Conservation (phyloP, 1,139 yeast species). For the Waltiozyma sp. region DNA sequence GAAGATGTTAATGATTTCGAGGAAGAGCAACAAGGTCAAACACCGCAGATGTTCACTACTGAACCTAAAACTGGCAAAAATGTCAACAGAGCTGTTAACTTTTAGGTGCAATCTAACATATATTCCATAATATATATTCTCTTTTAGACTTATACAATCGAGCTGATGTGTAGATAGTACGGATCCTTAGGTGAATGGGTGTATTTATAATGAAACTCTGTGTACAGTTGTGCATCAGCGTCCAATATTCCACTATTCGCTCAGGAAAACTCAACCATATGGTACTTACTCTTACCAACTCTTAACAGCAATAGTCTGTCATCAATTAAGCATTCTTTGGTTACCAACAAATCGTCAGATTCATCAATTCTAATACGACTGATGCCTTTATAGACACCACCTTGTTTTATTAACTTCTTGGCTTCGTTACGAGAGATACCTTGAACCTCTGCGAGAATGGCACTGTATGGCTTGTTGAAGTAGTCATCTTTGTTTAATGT, state of each 20-base stretch:
- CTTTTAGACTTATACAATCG: too few relatives aligned
- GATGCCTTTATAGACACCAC: slow-evolving; percentile 65
- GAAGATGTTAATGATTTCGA: slow-evolving; percentile 9
- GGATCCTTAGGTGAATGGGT: neutral
- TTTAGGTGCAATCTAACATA: slow-evolving; percentile 4
- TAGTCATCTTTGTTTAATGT: slow-evolving; percentile 28
- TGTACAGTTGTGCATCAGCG: too few relatives aligned
- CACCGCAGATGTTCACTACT: neutral
- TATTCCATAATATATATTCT: neutral
- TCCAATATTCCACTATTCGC: neutral
- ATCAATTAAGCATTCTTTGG: slow-evolving; percentile 43
- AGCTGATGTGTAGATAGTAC: too few relatives aligned
- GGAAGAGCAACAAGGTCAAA: slow-evolving; percentile 1
- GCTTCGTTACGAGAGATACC: slow-evolving; percentile 47
- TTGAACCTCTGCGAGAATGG: slow-evolving; percentile 25
- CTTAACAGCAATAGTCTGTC: slow-evolving; percentile 53
- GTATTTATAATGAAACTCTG: too few relatives aligned
- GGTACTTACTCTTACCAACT: slow-evolving; percentile 62
- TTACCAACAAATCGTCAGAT: slow-evolving; percentile 37
- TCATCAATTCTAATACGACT: slow-evolving; percentile 47
- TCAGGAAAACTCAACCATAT: slow-evolving; percentile 36
- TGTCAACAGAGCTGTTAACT: slow-evolving; percentile 19
- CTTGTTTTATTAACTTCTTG: slow-evolving; percentile 51
- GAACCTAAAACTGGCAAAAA: slow-evolving; percentile 1
- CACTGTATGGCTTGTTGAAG: slow-evolving; percentile 24